Conservation (phyloP, 1,284 basidiomycete species). For the Ceratobasidium sp. region DNA sequence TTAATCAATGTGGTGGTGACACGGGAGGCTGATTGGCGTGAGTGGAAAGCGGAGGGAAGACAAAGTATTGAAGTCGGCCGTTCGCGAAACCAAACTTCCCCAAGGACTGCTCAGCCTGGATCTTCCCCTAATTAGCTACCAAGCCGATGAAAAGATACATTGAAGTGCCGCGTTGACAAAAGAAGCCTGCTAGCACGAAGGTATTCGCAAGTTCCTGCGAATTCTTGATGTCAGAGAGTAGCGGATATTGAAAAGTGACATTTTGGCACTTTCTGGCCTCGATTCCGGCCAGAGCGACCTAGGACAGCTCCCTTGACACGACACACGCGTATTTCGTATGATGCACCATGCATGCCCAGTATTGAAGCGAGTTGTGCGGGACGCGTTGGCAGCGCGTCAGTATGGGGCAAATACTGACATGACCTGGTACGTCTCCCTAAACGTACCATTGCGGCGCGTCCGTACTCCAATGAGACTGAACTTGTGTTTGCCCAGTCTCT, state of each 20-base stretch:
- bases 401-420: too few species aligned
- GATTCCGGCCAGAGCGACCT: not conserved
- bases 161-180: not conserved
- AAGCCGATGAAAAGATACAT: not conserved
- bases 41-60: conserved; percentile 12
- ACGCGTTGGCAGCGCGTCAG: too few species aligned
- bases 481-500: too few species aligned
- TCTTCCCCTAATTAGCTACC: not conserved
- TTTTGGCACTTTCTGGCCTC: conserved; percentile 1
- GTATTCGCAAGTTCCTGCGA: not conserved
- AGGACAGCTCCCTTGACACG: too few species aligned
- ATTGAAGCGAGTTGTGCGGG: too few species aligned
- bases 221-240: not conserved
- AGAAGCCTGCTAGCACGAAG: conserved; percentile 52
- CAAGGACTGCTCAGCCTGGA: not conserved
- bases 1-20: not conserved
- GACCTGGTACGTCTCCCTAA: too few species aligned
- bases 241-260: conserved; percentile 5
- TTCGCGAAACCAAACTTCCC: conserved; percentile 21
- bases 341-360: too few species aligned
- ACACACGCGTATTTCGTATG: too few species aligned
- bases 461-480: too few species aligned
- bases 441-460: too few species aligned
- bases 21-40: not conserved
- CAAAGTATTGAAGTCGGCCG: not conserved